Evolutionary conservation across 768 basidiomycete species (phyloP), one percentile per base, ranked within the genome.

Genomic region (Suillus hirtellus): DNA sequence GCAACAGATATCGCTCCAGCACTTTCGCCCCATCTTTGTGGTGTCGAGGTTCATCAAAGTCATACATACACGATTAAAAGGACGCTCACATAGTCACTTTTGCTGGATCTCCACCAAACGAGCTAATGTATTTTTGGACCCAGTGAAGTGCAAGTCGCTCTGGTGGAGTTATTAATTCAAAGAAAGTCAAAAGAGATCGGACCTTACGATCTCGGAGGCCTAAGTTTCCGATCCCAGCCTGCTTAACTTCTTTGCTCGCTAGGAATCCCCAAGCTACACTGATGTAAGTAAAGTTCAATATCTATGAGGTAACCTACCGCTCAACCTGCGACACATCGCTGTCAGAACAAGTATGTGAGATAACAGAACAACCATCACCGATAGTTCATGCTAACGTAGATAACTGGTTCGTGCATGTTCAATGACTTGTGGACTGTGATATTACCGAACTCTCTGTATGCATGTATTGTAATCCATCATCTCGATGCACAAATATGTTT

Each of bases 71-170:
- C 24, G 1, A 14, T 6, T 37, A 7, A 9, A 43, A 7, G 17
- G n/a, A 43, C 4, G 63, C 66, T 64, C 58, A 74, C 72, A 72
- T 55, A n/a, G 66, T 66, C 5, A 76, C 76, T 50, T 71, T 76
- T 2, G 56, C 44, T 3, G 73, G 73, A 62, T 82, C 72, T 38
- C 81, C 81, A 5, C 81, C 80, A 64, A 81, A 81, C 0, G 72
- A 66, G 27, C 64, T 66, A 44, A 81, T 79, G 64, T 82, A 77
- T 63, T 77, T 72, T 50, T 80, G 76, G 2, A 81, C 75, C 80
- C 80, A 82, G 60, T 79, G 68, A 4, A 82, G 68, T 3, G 78
- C 79, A 24, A 75, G 66, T 10, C 74, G 68, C 53, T 73, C 72
- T 80, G 72, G 46, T 14, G 35, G 19, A 19, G 11, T 47, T 17